phyloP scores from a whole-genome alignment of 108 stramenopile species.

The Fistulifera solaris region DNA sequence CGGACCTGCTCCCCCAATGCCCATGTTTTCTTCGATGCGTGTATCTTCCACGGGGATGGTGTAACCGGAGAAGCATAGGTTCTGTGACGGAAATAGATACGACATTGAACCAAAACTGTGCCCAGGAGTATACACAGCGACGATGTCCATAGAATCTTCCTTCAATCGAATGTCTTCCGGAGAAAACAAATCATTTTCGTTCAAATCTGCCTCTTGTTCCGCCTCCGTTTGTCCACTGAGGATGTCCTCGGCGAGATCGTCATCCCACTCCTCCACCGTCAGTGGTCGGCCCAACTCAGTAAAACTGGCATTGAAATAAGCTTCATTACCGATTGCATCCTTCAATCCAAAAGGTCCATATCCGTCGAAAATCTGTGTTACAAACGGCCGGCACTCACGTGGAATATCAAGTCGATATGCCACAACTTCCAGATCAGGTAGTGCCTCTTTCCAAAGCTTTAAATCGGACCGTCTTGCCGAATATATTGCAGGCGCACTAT shows the following conservation, averaged over 20 bases:
- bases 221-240: slow-evolving; percentile 23
- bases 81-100: slow-evolving; percentile 63
- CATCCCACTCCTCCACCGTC: slow-evolving; percentile 24
- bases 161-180: slow-evolving; percentile 55
- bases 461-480: slow-evolving; percentile 40
- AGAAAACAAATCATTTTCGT: slow-evolving; percentile 35
- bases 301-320: slow-evolving; percentile 3
- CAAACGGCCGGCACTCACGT: slow-evolving; percentile 55
- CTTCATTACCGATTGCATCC: slow-evolving; percentile 10
- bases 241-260: slow-evolving; percentile 1
- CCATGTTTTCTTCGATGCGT: slow-evolving; percentile 27
- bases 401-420: slow-evolving; percentile 70
- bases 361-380: slow-evolving; percentile 69
- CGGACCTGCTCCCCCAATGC: slow-evolving; percentile 39
- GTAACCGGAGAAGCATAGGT: slow-evolving; percentile 62
- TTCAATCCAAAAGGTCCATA: slow-evolving; percentile 77
- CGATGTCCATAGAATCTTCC: slow-evolving; percentile 53
- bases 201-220: slow-evolving; percentile 7
- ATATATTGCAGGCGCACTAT: slow-evolving; percentile 54
- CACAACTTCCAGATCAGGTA: slow-evolving; percentile 43
- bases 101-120: slow-evolving; percentile 71
- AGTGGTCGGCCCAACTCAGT: slow-evolving; percentile 8
- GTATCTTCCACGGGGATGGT: slow-evolving; percentile 69
- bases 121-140: slow-evolving; percentile 78
- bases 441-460: slow-evolving; percentile 44